These are phyloP conservation scores for Adansonia digitata DNA, from an alignment of 345 rosid species.

Conservation along the genomic window DNA sequence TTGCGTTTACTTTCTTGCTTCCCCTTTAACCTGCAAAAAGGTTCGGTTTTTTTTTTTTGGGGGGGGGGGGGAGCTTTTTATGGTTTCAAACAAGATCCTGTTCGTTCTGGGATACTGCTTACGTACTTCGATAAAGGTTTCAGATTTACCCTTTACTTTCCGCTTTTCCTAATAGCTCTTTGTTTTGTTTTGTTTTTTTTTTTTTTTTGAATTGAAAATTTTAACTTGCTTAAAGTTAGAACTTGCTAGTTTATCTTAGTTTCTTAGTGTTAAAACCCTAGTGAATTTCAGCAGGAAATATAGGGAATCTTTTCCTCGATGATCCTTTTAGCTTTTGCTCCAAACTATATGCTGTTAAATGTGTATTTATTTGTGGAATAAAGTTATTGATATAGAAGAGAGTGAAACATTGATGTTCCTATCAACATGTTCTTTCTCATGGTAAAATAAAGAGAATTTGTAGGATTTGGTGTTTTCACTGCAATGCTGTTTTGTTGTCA, in stretches of 20 bases:
- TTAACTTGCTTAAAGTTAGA: neutral
- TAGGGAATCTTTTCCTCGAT: neutral
- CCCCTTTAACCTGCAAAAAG: conserved; percentile 98
- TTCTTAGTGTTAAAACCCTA: conserved; percentile 1
- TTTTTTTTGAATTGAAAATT: neutral
- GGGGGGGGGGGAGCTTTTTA: no score
- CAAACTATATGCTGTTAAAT: neutral
- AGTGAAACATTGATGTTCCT: neutral
- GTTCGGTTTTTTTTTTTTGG: no score
- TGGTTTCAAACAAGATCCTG: conserved; percentile 11
- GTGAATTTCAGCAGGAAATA: neutral
- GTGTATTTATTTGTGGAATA: neutral
- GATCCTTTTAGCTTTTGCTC: neutral
- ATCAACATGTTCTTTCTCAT: neutral
- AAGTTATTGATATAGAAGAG: neutral
- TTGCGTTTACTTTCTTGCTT: conserved; percentile 93
- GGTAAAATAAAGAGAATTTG: neutral
- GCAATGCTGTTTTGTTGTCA: neutral
- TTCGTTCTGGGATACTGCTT: neutral
- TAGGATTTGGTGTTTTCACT: neutral
- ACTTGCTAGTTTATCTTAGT: neutral
- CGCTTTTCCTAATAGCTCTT: neutral
- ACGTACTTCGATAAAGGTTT: conserved; percentile 29
- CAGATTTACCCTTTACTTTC: conserved; percentile 16
- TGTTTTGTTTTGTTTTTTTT: conserved; percentile 14